Percentiles rank a stretch among this genome's conserved stretches.
These are phyloP conservation scores for Yamadazyma mexicana DNA, from an alignment of 1,139 yeast genomes.

Conservation along the genomic window DNA sequence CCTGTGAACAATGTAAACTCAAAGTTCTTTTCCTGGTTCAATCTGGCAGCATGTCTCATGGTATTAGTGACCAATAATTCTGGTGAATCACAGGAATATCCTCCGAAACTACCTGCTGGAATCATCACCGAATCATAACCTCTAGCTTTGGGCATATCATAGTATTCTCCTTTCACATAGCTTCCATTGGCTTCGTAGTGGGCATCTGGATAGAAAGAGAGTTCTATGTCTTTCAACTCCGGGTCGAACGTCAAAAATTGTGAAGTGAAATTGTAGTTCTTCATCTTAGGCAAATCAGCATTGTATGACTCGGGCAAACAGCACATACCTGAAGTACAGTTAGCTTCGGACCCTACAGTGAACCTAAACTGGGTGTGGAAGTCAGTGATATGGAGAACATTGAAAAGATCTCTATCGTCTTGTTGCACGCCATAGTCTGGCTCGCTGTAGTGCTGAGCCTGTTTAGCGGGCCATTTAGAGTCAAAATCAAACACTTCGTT, in stretches of 20 bases:
- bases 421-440: conserved; percentile 22
- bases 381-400: conserved; percentile 65
- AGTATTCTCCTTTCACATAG: conserved; percentile 41
- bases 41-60: conserved; percentile 43
- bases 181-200: conserved; percentile 35
- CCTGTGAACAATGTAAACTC: conserved; percentile 70
- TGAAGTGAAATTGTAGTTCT: conserved; percentile 35
- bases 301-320: conserved; percentile 45
- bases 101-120: conserved; percentile 68
- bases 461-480: conserved; percentile 34
- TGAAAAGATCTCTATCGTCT: conserved; percentile 35
- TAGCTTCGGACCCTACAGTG: conserved; percentile 57
- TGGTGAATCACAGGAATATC: conserved; percentile 66
- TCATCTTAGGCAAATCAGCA: conserved; percentile 23
- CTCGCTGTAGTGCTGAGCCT: conserved; percentile 21
- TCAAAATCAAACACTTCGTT: conserved; percentile 25
- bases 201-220: conserved; percentile 31
- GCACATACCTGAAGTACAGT: conserved; percentile 54
- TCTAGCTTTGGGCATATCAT: conserved; percentile 34
- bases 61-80: conserved; percentile 57
- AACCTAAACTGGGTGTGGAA: conserved; percentile 62
- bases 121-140: conserved; percentile 42
- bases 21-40: conserved; percentile 30
- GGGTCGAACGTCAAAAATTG: conserved; percentile 22
- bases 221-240: conserved; percentile 16